phyloP scores from a whole-genome alignment of 495 filamentous ascomycete genomes.

The Podospora didyma region DNA sequence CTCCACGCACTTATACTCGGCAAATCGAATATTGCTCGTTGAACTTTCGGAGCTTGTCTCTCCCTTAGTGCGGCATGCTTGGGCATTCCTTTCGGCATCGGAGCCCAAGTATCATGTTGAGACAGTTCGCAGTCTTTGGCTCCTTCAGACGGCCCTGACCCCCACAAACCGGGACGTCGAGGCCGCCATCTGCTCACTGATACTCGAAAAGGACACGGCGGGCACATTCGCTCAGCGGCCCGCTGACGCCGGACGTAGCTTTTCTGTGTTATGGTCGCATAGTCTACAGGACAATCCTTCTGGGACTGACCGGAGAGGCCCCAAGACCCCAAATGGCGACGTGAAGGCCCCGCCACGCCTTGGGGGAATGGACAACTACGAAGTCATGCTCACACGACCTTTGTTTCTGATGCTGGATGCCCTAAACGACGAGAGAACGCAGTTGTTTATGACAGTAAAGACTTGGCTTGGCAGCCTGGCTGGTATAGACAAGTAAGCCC shows the following conservation, averaged over 20 bases:
- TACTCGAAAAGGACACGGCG: conserved; percentile 53
- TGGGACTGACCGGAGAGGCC: conserved; percentile 40
- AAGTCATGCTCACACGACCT: conserved; percentile 75
- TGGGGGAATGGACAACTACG: conserved; percentile 49
- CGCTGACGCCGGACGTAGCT: conserved; percentile 58
- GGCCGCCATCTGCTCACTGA: conserved; percentile 70
- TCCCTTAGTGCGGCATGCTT: conserved; percentile 64
- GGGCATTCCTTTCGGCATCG: conserved; percentile 72
- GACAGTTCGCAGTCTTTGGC: conserved; percentile 79
- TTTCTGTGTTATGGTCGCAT: conserved; percentile 74
- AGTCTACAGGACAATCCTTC: conserved; percentile 60
- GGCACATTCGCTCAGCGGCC: conserved; percentile 48
- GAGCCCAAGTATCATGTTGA: conserved; percentile 92
- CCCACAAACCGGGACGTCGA: conserved; percentile 59
- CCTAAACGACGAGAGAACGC: conserved; percentile 65
- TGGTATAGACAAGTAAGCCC: conserved; percentile 56
- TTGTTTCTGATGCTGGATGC: conserved; percentile 80
- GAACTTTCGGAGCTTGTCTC: conserved; percentile 64
- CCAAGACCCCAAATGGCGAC: conserved; percentile 50
- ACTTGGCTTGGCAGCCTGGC: conserved; percentile 78
- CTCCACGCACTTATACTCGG: conserved; percentile 58
- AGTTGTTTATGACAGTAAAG: conserved; percentile 69
- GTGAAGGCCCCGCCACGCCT: conserved; percentile 43
- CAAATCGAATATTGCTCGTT: conserved; percentile 49
- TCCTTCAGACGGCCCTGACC: conserved; percentile 63